A percentile compares a stretch with the other conserved stretches of the same genome.
Conservation (phyloP, 495 filamentous ascomycete genomes). For the Penicillium salamii region DNA sequence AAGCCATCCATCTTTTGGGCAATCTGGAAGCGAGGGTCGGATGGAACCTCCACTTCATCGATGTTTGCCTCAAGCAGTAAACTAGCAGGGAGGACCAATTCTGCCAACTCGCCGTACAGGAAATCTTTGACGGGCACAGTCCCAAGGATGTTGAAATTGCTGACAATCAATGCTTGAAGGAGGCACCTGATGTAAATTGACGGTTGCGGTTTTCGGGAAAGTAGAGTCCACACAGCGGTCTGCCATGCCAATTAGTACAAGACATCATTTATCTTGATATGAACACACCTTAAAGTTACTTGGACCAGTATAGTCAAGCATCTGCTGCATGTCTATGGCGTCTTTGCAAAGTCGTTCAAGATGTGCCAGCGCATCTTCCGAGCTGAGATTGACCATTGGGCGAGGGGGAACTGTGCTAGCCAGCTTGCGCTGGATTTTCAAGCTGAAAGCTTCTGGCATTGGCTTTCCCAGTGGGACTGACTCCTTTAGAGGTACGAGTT, state of each 20-base stretch:
- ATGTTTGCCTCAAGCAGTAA: slow-evolving; percentile 68
- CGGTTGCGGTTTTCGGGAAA: slow-evolving; percentile 77
- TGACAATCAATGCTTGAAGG: slow-evolving; percentile 73
- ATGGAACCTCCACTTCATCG: slow-evolving; percentile 71
- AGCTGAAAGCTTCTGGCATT: slow-evolving; percentile 77
- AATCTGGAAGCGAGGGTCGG: slow-evolving; percentile 74
- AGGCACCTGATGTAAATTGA: slow-evolving; percentile 80
- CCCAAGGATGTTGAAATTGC: slow-evolving; percentile 63
- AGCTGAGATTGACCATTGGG: slow-evolving; percentile 75
- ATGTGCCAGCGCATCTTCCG: slow-evolving; percentile 67
- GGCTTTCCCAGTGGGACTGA: slow-evolving; percentile 60
- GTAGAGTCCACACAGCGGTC: slow-evolving; percentile 61
- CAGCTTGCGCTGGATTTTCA: slow-evolving; percentile 82
- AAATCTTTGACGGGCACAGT: slow-evolving; percentile 67
- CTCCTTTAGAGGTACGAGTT: slow-evolving; percentile 50
- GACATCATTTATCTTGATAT: slow-evolving; percentile 7
- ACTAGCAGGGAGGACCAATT: slow-evolving; percentile 70
- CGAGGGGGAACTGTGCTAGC: slow-evolving; percentile 91
- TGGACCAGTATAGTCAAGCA: slow-evolving; percentile 65
- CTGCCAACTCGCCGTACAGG: slow-evolving; percentile 74
- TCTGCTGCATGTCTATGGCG: slow-evolving; percentile 62
- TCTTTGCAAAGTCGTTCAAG: slow-evolving; percentile 71
- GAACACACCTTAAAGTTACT: slow-evolving; percentile 54
- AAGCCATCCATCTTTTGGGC: slow-evolving; percentile 78
- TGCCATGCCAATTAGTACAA: slow-evolving; percentile 35